Conservation (phyloP, 1,284 basidiomycete genomes). For the Austroboletus rostrupii region DNA sequence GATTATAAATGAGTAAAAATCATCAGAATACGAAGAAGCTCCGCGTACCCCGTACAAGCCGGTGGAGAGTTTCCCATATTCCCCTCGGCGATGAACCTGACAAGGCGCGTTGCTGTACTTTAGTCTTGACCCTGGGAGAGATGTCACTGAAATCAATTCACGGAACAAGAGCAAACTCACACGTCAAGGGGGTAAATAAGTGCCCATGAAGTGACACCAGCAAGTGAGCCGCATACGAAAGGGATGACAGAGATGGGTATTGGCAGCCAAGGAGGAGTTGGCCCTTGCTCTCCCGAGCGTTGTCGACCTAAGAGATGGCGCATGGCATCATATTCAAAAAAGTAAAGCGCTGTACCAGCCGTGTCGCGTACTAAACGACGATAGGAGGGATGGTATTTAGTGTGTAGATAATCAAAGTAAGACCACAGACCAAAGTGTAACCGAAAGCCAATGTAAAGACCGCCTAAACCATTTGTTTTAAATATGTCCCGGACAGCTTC, state of each 20-base stretch:
- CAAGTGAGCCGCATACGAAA: conserved; percentile 80
- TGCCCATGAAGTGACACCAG: conserved; percentile 82
- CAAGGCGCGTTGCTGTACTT: conserved; percentile 84
- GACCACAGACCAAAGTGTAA: conserved; percentile 67
- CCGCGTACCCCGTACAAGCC: conserved; percentile 66
- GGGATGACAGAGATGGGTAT: conserved; percentile 75
- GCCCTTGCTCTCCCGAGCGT: conserved; percentile 70
- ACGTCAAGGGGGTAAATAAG: conserved; percentile 83
- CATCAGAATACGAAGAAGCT: not conserved
- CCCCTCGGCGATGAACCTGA: conserved; percentile 69
- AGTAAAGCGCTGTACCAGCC: conserved; percentile 79
- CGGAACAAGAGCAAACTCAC: conserved; percentile 40
- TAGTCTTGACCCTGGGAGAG: conserved; percentile 79
- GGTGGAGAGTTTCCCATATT: conserved; percentile 68
- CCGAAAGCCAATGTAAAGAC: conserved; percentile 80
- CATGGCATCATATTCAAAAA: conserved; percentile 84
- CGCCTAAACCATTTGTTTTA: conserved; percentile 59
- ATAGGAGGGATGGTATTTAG: conserved; percentile 6
- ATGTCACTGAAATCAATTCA: not conserved
- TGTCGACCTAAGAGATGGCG: conserved; percentile 71
- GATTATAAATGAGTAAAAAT: conserved; percentile 7
- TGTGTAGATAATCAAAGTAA: not conserved
- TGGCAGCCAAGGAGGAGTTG: conserved; percentile 73
- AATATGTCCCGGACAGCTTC: conserved; percentile 73
- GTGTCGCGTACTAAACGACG: conserved; percentile 67